phyloP scores from a whole-genome alignment of 2,329 filamentous ascomycete species.

The Verticillium klebahnii region DNA sequence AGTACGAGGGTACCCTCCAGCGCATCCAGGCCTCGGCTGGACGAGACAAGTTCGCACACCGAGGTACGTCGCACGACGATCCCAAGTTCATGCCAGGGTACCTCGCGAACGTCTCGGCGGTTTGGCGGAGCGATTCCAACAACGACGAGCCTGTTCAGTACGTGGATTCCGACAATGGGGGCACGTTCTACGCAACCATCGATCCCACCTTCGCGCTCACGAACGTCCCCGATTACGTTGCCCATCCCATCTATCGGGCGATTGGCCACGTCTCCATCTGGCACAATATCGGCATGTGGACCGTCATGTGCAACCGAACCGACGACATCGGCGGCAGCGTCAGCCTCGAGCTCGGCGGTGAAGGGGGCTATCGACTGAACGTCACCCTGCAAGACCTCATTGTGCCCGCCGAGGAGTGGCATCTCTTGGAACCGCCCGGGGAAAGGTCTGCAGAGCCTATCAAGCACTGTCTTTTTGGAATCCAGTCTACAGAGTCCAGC shows the following conservation, averaged over 20 bases:
- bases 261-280: slow-evolving; percentile 19
- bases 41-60: background rate
- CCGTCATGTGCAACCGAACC: slow-evolving; percentile 20
- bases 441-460: too few relatives aligned
- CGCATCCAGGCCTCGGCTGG: slow-evolving; percentile 1
- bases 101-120: background rate
- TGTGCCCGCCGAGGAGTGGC: slow-evolving; percentile 10
- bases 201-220: background rate
- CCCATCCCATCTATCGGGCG: slow-evolving; percentile 18
- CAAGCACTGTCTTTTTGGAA: too few relatives aligned
- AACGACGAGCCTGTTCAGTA: too few relatives aligned
- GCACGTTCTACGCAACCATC: background rate
- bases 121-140: background rate
- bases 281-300: background rate
- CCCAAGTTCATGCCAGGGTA: background rate
- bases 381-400: slow-evolving; percentile 22
- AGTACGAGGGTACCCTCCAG: slow-evolving; percentile 16
- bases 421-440: slow-evolving; percentile 11
- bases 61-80: too few relatives aligned
- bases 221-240: slow-evolving; percentile 16
- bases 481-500: too few relatives aligned
- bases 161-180: background rate
- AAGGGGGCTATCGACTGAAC: slow-evolving; percentile 19
- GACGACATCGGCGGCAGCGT: slow-evolving; percentile 16
- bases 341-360: slow-evolving; percentile 19